A percentile compares a stretch with the other conserved stretches of the same genome.
These are phyloP conservation scores for Vigna nakashimae DNA, from an alignment of 306 rosid species.

Conservation along the genomic window DNA sequence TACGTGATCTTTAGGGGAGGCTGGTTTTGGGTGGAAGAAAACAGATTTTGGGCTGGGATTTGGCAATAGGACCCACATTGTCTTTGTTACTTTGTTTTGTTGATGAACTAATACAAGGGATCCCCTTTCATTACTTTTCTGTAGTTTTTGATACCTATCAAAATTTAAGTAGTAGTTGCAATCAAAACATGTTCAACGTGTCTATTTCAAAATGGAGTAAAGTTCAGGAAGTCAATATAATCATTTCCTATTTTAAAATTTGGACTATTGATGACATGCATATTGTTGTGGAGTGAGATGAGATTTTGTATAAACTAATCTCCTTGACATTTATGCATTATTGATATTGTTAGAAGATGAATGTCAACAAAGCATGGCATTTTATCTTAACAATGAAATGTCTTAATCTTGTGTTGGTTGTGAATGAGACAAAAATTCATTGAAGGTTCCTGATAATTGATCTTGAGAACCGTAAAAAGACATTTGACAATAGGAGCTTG, in stretches of 20 bases:
- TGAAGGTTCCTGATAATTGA: conserved; percentile 17
- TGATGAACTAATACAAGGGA: no score
- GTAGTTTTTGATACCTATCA: no score
- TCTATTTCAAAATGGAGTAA: not conserved
- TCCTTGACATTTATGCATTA: conserved; percentile 13
- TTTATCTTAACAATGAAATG: conserved; percentile 17
- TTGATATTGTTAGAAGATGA: conserved; percentile 33
- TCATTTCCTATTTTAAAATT: not conserved
- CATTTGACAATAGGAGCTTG: not conserved
- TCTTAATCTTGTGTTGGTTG: no score
- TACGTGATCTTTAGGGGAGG: no score
- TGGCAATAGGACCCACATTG: no score
- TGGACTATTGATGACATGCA: not conserved
- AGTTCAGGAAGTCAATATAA: not conserved
- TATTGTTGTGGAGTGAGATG: not conserved
- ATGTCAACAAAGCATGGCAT: conserved; percentile 26
- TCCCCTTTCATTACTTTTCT: no score
- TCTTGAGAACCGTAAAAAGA: conserved; percentile 23
- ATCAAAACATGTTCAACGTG: not conserved
- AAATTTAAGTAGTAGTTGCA: not conserved
- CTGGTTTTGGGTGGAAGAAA: no score
- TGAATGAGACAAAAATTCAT: not conserved
- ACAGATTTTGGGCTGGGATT: no score
- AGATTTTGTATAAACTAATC: conserved; percentile 10
- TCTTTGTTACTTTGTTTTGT: no score